Percentiles rank a stretch among this genome's conserved stretches.
phyloP scores from a whole-genome alignment of 2,329 filamentous ascomycete genomes.

The Triangularia setosa region DNA sequence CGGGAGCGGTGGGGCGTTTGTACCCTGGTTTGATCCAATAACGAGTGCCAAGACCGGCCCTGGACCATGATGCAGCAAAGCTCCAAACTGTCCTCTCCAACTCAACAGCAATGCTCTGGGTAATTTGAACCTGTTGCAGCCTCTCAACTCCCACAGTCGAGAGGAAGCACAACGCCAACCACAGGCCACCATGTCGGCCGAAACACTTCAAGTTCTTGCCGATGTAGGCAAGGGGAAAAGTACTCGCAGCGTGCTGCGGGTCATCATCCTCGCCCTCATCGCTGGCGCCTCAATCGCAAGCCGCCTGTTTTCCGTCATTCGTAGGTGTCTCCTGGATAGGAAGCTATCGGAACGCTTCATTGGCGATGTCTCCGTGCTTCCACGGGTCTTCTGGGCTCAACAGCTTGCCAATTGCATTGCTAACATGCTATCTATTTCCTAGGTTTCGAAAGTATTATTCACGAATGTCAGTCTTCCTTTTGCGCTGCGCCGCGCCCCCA shows the following conservation, averaged over 20 bases:
- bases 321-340: constrained; percentile 51
- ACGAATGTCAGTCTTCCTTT: constrained; percentile 76
- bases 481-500: constrained; percentile 12
- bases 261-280: constrained; percentile 87
- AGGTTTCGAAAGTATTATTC: constrained; percentile 99
- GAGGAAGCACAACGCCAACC: constrained; percentile 26
- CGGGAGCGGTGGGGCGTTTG: constrained; percentile 10
- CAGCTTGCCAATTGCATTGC: constrained; percentile 19
- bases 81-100: constrained; percentile 32
- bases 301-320: constrained; percentile 96
- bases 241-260: constrained; percentile 77
- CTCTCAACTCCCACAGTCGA: constrained; percentile 21
- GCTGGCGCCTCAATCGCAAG: constrained; percentile 88
- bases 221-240: constrained; percentile 76
- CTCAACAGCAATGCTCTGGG: constrained; percentile 14
- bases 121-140: constrained; percentile 14
- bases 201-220: constrained; percentile 45
- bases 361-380: neutral
- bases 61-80: constrained; percentile 24
- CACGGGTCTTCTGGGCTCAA: neutral
- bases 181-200: constrained; percentile 30
- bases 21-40: constrained; percentile 12
- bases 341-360: neutral
- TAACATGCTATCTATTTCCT: constrained; percentile 29
- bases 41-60: constrained; percentile 23